Evolutionary conservation across 345 rosid genomes (phyloP).

Genomic region (Boechera stricta): DNA sequence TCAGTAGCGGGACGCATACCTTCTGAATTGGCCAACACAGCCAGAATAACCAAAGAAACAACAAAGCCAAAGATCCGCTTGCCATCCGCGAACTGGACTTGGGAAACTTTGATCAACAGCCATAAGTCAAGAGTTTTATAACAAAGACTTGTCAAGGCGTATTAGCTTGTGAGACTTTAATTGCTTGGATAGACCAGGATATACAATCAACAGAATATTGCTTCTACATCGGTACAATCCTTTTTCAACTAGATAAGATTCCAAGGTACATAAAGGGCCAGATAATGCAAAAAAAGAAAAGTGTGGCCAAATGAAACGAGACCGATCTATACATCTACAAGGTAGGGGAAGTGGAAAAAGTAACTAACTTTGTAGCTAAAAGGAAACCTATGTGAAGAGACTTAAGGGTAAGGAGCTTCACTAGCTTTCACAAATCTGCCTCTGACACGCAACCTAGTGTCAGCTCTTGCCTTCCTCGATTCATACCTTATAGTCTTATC

Average conservation of each 20-base stretch:
- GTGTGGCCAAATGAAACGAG: conserved; percentile 2
- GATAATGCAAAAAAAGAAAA: not conserved
- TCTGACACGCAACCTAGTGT: conserved; percentile 85
- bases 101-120: too few relatives aligned
- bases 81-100: too few relatives aligned
- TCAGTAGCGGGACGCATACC: too few relatives aligned
- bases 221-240: conserved; percentile 12
- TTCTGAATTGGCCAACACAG: too few relatives aligned
- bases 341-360: not conserved
- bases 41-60: too few relatives aligned
- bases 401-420: conserved; percentile 53
- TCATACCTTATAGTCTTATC: conserved; percentile 93
- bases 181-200: conserved; percentile 14
- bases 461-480: conserved; percentile 97
- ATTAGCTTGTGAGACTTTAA: not conserved
- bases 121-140: too few relatives aligned
- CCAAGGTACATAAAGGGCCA: conserved; percentile 8
- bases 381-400: conserved; percentile 17
- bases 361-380: conserved; percentile 31
- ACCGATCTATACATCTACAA: conserved; percentile 24
- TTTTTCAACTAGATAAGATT: conserved; percentile 26
- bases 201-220: not conserved
- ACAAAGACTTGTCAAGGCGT: not conserved
- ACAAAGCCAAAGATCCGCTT: too few relatives aligned
- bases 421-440: conserved; percentile 92